Base-by-base conservation (phyloP, 2,329 filamentous ascomycete genomes). In the Scedosporium dehoogii region DNA sequence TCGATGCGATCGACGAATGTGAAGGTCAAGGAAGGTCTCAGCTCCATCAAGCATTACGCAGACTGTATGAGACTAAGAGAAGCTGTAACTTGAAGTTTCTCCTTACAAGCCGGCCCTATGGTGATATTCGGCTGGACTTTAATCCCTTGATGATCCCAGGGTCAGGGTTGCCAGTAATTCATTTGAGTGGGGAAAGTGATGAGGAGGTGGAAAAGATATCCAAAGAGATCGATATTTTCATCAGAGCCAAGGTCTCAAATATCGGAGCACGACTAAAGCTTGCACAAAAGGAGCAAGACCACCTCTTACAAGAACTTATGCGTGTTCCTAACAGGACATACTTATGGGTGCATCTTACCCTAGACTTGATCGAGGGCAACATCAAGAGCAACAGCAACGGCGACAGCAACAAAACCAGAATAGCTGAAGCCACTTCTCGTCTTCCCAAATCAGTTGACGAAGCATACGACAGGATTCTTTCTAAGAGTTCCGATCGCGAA, bases 1-100 rank as follows among this genome's bases (percentile, higher is more conserved):
- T 78, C 1, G 76, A 79, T 67, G 75, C 74, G 4, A 59, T 78
- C 2, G 76, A 78, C 58, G 75, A 78, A 65, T 78, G 76, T 61
- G 57, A 68, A 1, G 12, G 69, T 68, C n/a, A 58, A 65, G 6
- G 29, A 9, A 33, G 29, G 6, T 33, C 29, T 9, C 29, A 9
- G 29, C 29, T 33, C 6, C 29, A 33, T 9, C 29, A 33, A 33
- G 29, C 29, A 2, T 9, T 33, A 12, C 60, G 66, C 6, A 62
- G 3, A 33, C 4, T 58, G 21, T 38, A 58, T 23, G 18, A 14
- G 14, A 21, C 29, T 33, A 38, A 16, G 58, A n/a, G 9, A 14
- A 14, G 12, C 2, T 27, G 2, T 4, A 68, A 66, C 23, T 48
- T 77, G 4, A 78, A 76, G 61, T 73, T 78, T 60, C 67, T 79